phyloP scores from a whole-genome alignment of 2,329 filamentous ascomycete species.

The Tolypocladium capitatum region DNA sequence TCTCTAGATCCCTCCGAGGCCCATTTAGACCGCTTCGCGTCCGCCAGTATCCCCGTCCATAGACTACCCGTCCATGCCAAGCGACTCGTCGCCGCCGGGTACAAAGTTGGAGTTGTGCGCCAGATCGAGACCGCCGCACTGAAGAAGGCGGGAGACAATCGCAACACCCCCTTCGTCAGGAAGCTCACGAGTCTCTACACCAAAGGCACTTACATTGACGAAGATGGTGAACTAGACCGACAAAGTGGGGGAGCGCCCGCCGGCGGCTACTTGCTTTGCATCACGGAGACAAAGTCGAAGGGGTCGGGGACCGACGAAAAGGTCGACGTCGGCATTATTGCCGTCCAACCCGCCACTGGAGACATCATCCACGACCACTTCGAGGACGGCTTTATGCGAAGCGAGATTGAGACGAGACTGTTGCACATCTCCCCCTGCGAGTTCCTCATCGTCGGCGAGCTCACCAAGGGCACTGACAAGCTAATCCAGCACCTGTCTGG shows the following conservation, averaged over 20 bases:
- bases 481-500: slow-evolving; percentile 80
- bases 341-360: slow-evolving; percentile 89
- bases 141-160: slow-evolving; percentile 90
- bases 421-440: slow-evolving; percentile 94
- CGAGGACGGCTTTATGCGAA: slow-evolving; percentile 94
- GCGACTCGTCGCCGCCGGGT: slow-evolving; percentile 76
- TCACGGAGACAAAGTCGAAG: slow-evolving; percentile 76
- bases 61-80: slow-evolving; percentile 88
- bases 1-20: slow-evolving; percentile 67
- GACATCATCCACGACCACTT: slow-evolving; percentile 95
- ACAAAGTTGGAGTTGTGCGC: slow-evolving; percentile 91
- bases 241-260: slow-evolving; percentile 32
- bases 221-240: slow-evolving; percentile 65
- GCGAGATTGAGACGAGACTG: slow-evolving; percentile 88
- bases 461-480: slow-evolving; percentile 86
- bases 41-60: slow-evolving; percentile 88
- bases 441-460: slow-evolving; percentile 79
- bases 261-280: slow-evolving; percentile 83
- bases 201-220: slow-evolving; percentile 94
- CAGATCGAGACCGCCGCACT: slow-evolving; percentile 91
- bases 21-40: slow-evolving; percentile 83
- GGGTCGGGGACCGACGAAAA: slow-evolving; percentile 79
- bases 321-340: slow-evolving; percentile 80
- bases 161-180: slow-evolving; percentile 80
- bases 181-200: slow-evolving; percentile 96